Evolutionary conservation across 805 yeast genomes (phyloP), one percentile per base, ranked within the genome.

Genomic region (Candida boleticola): DNA sequence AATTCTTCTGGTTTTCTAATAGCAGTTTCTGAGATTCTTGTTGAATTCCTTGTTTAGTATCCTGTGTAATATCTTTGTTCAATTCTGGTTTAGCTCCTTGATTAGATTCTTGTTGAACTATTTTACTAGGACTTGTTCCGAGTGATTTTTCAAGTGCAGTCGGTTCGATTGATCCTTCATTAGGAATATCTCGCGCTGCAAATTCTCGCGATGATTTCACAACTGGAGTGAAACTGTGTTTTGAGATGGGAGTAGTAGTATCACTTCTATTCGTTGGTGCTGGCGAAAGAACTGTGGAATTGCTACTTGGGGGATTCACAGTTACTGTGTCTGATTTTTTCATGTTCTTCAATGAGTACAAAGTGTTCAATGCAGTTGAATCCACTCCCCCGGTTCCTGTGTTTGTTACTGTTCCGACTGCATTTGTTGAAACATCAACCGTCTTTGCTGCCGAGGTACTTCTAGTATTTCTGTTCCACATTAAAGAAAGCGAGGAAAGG

Each of bases 331-430:
- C 39, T 5, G 31, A 7, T 10, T 36, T 49, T 42, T 63, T 64
- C n/a, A n/a, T n/a, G 43, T 69, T 69, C 22, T 31, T 31, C 40
- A 70, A 50, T 5, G 55, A 57, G 47, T 70, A 70, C 29, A 70
- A 55, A 1, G 72, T 49, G 3, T 71, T 58, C 18, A 70, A 53
- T 0, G 76, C 76, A 0, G 74, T 60, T 4, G 53, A 50, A 14
- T 64, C 64, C 29, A n/a, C n/a, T 7, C 27, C 27, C 7, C 27
- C 27, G 11, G 42, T 49, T 9, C 52, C 48, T 3, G 52, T 47
- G 25, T 55, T 53, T 2, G 71, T 49, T 5, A 70, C 74, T 13
- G 41, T 64, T 1, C 74, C 76, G 4, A 56, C 44, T 2, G 57
- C 76, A 3, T 70, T 62, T 1, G 71, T 59, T 1, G 60, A 51